Percentiles rank a stretch among this genome's conserved stretches.
Conservation (phyloP, 2,329 filamentous ascomycete species). For the Xylaria sp. region DNA sequence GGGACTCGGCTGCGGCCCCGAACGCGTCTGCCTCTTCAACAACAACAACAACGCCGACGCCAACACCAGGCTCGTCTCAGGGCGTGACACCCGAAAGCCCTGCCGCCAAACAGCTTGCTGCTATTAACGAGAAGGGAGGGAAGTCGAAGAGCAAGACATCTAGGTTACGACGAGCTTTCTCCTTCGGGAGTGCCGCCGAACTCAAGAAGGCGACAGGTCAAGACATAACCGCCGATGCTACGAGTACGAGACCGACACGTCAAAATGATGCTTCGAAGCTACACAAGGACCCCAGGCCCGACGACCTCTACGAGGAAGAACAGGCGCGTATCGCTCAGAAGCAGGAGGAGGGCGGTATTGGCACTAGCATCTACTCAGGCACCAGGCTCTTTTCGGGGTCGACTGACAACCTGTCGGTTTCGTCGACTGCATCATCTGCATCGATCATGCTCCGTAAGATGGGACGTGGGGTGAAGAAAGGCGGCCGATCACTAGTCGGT, state of each 20-base stretch:
- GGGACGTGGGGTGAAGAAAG: slow-evolving; percentile 98
- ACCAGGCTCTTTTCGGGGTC: slow-evolving; percentile 85
- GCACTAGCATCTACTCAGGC: slow-evolving; percentile 90
- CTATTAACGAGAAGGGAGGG: slow-evolving; percentile 80
- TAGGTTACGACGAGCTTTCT: slow-evolving; percentile 86
- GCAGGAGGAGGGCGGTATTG: slow-evolving; percentile 90
- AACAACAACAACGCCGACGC: slow-evolving; percentile 33
- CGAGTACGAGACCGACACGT: slow-evolving; percentile 23
- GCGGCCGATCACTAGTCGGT: slow-evolving; percentile 85
- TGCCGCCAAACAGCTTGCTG: slow-evolving; percentile 81
- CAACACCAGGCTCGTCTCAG: too few relatives aligned
- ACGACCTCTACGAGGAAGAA: slow-evolving; percentile 78
- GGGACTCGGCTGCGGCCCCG: slow-evolving; percentile 42
- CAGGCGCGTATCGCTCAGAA: slow-evolving; percentile 88
- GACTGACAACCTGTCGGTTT: slow-evolving; percentile 92
- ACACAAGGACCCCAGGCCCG: slow-evolving; percentile 64
- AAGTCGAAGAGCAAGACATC: slow-evolving; percentile 84
- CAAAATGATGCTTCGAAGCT: slow-evolving; percentile 56
- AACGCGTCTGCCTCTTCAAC: slow-evolving; percentile 39
- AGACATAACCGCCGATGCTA: slow-evolving; percentile 45
- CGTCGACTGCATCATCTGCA: slow-evolving; percentile 85
- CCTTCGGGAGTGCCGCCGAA: slow-evolving; percentile 93
- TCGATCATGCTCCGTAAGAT: slow-evolving; percentile 98
- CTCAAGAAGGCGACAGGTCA: slow-evolving; percentile 74
- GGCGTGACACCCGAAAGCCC: slow-evolving; percentile 61